Evolutionary conservation across 2,329 filamentous ascomycete species (phyloP).

Genomic region (Raffaelea albimanens): DNA sequence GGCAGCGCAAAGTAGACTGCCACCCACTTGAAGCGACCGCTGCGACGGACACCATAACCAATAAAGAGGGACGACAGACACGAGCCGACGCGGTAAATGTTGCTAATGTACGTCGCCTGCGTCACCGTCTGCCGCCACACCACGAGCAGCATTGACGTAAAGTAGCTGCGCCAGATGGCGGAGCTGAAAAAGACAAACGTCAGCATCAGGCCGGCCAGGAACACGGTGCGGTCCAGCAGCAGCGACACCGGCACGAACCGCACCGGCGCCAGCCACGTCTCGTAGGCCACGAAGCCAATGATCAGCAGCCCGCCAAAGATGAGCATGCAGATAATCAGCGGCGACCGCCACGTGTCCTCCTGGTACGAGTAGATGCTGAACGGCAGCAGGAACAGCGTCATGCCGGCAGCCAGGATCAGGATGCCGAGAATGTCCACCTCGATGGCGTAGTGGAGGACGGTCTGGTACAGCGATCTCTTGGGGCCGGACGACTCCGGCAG

Average conservation of each 20-base stretch:
- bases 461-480: constrained; percentile 40
- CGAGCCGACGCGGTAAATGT: constrained; percentile 10
- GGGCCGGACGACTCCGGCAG: constrained; percentile 29
- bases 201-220: constrained; percentile 14
- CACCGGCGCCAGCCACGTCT: constrained; percentile 25
- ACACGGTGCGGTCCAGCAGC: constrained; percentile 34
- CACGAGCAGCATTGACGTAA: constrained; percentile 11
- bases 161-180: constrained; percentile 12
- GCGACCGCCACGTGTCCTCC: constrained; percentile 27
- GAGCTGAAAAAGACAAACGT: constrained; percentile 7
- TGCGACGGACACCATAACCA: constrained; percentile 34
- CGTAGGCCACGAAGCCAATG: constrained; percentile 25
- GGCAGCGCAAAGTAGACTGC: constrained; percentile 36
- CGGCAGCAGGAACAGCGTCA: constrained; percentile 57
- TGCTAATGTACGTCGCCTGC: constrained; percentile 7
- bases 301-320: constrained; percentile 26
- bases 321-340: constrained; percentile 30
- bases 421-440: constrained; percentile 59
- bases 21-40: constrained; percentile 37
- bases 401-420: constrained; percentile 48
- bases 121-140: constrained; percentile 9
- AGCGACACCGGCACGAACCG: constrained; percentile 31
- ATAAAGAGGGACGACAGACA: constrained; percentile 36
- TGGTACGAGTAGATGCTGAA: constrained; percentile 46
- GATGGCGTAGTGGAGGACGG: constrained; percentile 35